Percentiles rank a stretch among this genome's conserved stretches.
Evolutionary conservation across 1,284 basidiomycete genomes (phyloP).

Genomic region (Ganoderma boninense): DNA sequence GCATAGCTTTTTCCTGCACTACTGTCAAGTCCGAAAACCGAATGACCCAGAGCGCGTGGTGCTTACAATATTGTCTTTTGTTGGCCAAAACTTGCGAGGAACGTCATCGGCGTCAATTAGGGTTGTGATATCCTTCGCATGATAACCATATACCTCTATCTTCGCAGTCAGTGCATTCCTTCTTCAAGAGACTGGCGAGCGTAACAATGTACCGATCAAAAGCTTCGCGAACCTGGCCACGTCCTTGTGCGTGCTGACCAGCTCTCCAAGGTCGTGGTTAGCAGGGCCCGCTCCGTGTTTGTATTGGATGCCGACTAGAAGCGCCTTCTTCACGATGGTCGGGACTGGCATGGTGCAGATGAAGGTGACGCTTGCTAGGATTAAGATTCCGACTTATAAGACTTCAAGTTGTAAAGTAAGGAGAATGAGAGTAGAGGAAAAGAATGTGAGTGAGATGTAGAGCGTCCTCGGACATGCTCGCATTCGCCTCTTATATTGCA

Average conservation of each 20-base stretch:
- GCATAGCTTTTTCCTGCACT: slow-evolving; percentile 32
- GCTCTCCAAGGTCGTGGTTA: not conserved
- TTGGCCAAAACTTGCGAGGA: slow-evolving; percentile 21
- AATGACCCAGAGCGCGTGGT: not conserved
- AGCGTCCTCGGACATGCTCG: not conserved
- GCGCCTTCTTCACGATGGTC: not conserved
- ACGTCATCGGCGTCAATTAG: slow-evolving; percentile 26
- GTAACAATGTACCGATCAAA: not conserved
- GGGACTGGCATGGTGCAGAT: not conserved
- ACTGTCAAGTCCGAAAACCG: not conserved
- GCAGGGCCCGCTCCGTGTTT: not conserved
- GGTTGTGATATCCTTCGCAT: slow-evolving; percentile 27
- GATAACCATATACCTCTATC: not conserved
- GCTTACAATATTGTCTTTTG: slow-evolving; percentile 33
- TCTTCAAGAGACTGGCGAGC: not conserved
- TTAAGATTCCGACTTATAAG: not conserved
- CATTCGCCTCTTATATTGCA: not conserved
- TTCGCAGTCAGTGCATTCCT: not conserved
- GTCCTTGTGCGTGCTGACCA: not conserved
- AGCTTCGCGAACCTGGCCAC: not conserved
- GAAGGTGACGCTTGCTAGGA: not conserved
- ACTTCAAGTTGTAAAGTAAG: not conserved
- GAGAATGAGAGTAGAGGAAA: not conserved
- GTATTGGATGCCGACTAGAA: not conserved
- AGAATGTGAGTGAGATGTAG: not conserved